phyloP scores from a whole-genome alignment of 805 yeast species.

The Metschnikowia peoriensis region DNA sequence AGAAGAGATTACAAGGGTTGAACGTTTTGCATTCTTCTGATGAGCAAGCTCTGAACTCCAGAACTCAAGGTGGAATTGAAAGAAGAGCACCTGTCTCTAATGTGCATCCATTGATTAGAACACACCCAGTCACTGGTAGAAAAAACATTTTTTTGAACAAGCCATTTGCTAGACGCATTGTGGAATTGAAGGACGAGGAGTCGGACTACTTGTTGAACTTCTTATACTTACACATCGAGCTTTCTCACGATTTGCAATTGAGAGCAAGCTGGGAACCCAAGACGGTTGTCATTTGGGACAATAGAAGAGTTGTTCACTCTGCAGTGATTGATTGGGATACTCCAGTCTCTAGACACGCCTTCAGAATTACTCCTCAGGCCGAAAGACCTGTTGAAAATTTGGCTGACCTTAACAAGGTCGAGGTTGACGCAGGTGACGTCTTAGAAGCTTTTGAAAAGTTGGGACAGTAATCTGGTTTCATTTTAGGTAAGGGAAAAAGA shows the following conservation, averaged over 20 bases:
- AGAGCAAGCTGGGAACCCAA: constrained; percentile 71
- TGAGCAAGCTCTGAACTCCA: constrained; percentile 64
- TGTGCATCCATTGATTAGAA: constrained; percentile 68
- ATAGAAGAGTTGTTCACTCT: constrained; percentile 66
- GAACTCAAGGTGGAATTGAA: constrained; percentile 55
- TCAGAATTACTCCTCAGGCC: constrained; percentile 69
- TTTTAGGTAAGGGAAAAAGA: not conserved
- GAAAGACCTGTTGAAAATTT: constrained; percentile 61
- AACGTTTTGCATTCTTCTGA: constrained; percentile 68
- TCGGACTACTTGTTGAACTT: constrained; percentile 58
- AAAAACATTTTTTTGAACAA: constrained; percentile 58
- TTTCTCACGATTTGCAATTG: constrained; percentile 59
- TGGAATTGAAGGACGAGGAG: constrained; percentile 73
- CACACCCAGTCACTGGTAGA: constrained; percentile 68
- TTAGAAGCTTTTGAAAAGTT: constrained; percentile 14
- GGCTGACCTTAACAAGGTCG: constrained; percentile 33
- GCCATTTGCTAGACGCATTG: constrained; percentile 62
- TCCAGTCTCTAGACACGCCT: constrained; percentile 67
- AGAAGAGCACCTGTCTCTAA: constrained; percentile 63
- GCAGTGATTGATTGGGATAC: constrained; percentile 67
- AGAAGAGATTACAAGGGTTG: constrained; percentile 56
- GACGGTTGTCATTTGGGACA: constrained; percentile 77
- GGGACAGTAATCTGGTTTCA: constrained; percentile 2
- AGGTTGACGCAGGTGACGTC: constrained; percentile 17
- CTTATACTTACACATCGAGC: constrained; percentile 51